Conservation (phyloP, 2,329 filamentous ascomycete genomes). For the Cladosporium cucumerinum region DNA sequence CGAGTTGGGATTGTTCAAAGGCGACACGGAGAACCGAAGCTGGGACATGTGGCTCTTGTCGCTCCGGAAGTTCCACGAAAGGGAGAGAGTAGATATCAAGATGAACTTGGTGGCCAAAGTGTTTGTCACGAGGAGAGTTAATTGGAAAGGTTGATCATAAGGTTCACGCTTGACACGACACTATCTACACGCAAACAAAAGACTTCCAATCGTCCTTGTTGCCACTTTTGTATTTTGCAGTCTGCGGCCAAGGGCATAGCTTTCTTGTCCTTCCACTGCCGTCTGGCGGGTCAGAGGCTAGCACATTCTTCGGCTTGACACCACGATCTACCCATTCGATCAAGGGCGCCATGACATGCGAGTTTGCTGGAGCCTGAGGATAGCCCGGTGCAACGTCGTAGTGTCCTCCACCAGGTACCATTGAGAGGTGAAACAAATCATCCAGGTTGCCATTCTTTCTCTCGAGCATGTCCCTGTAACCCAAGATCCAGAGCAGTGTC, state of each 20-base stretch:
- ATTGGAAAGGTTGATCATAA: too few relatives aligned
- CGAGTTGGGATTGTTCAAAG: too few relatives aligned
- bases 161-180: not conserved
- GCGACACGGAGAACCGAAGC: too few relatives aligned
- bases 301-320: conserved; percentile 21
- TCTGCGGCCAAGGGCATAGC: not conserved
- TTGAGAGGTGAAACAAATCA: conserved; percentile 38
- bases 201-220: not conserved
- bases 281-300: not conserved
- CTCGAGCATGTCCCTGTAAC: not conserved
- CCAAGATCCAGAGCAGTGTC: not conserved
- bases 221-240: not conserved
- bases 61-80: too few relatives aligned
- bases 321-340: conserved; percentile 38
- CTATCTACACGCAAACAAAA: not conserved
- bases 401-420: conserved; percentile 41
- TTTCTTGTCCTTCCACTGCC: not conserved
- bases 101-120: too few relatives aligned
- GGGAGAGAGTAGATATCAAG: too few relatives aligned
- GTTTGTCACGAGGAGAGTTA: too few relatives aligned
- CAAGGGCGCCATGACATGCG: conserved; percentile 35
- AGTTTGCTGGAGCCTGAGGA: conserved; percentile 23
- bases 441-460: conserved; percentile 21
- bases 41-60: too few relatives aligned
- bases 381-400: conserved; percentile 31